Evolutionary conservation across 2,329 filamentous ascomycete genomes (phyloP).

Genomic region (Ascosphaera acerosa): DNA sequence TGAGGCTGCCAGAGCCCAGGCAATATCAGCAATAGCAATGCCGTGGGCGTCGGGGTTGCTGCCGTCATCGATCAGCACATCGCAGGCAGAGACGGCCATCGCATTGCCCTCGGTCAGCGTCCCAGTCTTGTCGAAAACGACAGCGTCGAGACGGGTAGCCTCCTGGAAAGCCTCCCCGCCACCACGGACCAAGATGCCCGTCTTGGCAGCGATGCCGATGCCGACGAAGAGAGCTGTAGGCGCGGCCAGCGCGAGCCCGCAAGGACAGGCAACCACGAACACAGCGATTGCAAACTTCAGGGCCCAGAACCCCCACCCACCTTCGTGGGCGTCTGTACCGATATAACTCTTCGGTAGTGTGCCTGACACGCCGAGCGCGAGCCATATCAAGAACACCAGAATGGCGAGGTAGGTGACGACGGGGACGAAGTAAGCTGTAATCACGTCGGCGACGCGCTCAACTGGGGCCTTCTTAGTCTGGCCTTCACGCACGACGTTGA

Average conservation of each 20-base stretch:
- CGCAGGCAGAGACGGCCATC: constrained; percentile 28
- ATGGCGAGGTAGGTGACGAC: constrained; percentile 24
- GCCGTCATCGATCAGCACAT: constrained; percentile 14
- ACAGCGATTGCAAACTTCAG: constrained; percentile 51
- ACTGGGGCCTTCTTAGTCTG: constrained; percentile 24
- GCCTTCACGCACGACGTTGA: constrained; percentile 23
- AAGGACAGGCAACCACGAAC: constrained; percentile 69
- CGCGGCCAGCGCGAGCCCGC: constrained; percentile 60
- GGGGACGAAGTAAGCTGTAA: constrained; percentile 25
- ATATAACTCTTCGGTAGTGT: constrained; percentile 25
- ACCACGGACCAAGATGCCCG: constrained; percentile 61
- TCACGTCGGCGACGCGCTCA: constrained; percentile 21
- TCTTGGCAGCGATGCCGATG: constrained; percentile 49
- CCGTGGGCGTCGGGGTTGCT: constrained; percentile 10
- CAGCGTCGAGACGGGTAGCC: constrained; percentile 48
- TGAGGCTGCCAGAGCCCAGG: constrained; percentile 21
- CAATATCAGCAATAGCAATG: constrained; percentile 12
- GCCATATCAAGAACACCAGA: constrained; percentile 22
- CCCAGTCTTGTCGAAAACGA: constrained; percentile 77
- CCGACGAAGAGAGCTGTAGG: constrained; percentile 73
- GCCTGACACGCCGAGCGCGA: constrained; percentile 20
- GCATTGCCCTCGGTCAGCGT: constrained; percentile 47
- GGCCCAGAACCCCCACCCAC: constrained; percentile 26
- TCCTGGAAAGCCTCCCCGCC: constrained; percentile 72
- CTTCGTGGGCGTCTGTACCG: constrained; percentile 17